Evolutionary conservation across 2,329 filamentous ascomycete genomes (phyloP), one percentile per base, ranked within the genome.

Genomic region (Coniella lustricola): DNA sequence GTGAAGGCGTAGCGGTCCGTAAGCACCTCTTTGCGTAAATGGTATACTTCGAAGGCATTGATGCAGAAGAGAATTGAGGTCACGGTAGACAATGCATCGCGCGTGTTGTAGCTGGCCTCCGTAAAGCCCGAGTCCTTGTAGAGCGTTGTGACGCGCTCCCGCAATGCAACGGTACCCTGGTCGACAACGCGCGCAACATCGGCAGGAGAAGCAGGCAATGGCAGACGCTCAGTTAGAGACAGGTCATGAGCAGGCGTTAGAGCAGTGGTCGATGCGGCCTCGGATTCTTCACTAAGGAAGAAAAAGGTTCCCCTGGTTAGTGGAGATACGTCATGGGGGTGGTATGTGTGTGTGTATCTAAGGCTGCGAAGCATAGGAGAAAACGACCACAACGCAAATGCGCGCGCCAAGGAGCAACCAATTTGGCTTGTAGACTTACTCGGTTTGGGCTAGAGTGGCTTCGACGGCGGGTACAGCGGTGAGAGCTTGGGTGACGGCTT

Each of bases 181-280:
- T 93, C 90, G 62, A 94, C 82, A 54, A 80, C 82, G 56, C 84
- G 74, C 34, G 84, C 86, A 32, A 95, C 82, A 52, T 85, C 81
- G 35, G 86, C 83, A 5, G 90, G 90, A 2, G 88, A 90, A 8
- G 88, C 82, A 18, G 88, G 88, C 44, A 94, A 73, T n/a, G 83
- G 79, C 44, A 90, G 78, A 59, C 79, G 82, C 50, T 72, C 65
- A 51, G 79, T 75, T 44, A 78, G 71, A 12, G 74, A 70, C 44
- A 81, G 64, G 38, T 72, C 72, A 57, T 76, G 76, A 20, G 66
- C 70, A 14, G 76, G 72, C 46, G 74, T 75, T 5, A 10, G 5
- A 57, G 72, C 68, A 57, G 71, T 60, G 52, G 76, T 58, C 56
- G 76, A 68, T 45, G 69, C 68, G 35, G 75, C 67, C 53, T 67